Percentiles rank a stretch among this genome's conserved stretches.
Evolutionary conservation across 306 rosid genomes (phyloP).

Genomic region (Medicago arabica): DNA sequence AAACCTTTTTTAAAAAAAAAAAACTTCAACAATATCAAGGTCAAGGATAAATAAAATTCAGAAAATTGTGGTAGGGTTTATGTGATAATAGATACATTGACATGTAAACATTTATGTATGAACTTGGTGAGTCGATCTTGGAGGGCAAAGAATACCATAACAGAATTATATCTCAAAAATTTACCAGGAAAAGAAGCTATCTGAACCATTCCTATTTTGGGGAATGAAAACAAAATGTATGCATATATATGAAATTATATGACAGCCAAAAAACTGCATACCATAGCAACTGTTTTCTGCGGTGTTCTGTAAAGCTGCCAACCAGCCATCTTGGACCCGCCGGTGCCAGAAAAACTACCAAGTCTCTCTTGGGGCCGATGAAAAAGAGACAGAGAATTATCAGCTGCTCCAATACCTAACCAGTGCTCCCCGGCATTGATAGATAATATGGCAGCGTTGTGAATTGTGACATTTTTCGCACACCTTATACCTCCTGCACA

Average conservation of each 20-base stretch:
- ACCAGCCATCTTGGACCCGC: slow-evolving; percentile 84
- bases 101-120: slow-evolving; percentile 17
- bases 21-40: background rate
- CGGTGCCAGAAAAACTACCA: slow-evolving; percentile 77
- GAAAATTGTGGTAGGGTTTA: background rate
- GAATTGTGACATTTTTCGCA: slow-evolving; percentile 88
- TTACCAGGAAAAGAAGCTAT: slow-evolving; percentile 10
- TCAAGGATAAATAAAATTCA: background rate
- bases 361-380: slow-evolving; percentile 99
- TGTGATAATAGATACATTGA: slow-evolving; percentile 15
- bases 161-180: slow-evolving; percentile 1
- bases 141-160: slow-evolving; percentile 26
- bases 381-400: slow-evolving; percentile 92
- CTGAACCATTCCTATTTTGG: slow-evolving; percentile 23
- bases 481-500: slow-evolving; percentile 86
- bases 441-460: slow-evolving; percentile 80
- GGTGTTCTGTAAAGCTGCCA: slow-evolving; percentile 99
- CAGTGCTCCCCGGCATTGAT: slow-evolving; percentile 97
- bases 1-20: background rate
- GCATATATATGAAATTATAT: background rate
- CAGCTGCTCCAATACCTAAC: slow-evolving; percentile 99
- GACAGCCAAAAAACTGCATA: slow-evolving; percentile 44
- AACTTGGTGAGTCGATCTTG: slow-evolving; percentile 10
- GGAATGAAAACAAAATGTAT: slow-evolving; percentile 9
- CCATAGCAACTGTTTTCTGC: slow-evolving; percentile 89